Conservation (phyloP, 805 yeast genomes). For the Metschnikowia baotianmanensis region DNA sequence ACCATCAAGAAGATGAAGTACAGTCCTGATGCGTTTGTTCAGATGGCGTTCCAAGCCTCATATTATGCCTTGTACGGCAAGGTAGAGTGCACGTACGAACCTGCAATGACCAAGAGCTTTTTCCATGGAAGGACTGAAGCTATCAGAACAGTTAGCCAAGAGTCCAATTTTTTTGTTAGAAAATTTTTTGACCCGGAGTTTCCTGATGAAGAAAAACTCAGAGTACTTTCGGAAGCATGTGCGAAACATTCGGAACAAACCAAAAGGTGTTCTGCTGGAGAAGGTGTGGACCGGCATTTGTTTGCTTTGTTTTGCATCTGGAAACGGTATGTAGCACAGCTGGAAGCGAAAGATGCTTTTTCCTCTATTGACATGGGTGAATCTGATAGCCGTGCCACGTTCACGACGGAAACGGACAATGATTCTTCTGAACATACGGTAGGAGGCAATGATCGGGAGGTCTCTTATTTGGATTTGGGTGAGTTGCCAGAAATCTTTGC, state of each 20-base stretch:
- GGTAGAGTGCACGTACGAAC: conserved; percentile 92
- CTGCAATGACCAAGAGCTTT: conserved; percentile 90
- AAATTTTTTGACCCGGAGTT: conserved; percentile 72
- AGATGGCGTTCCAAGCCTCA: conserved; percentile 91
- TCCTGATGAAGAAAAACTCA: conserved; percentile 56
- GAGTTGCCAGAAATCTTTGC: conserved; percentile 73
- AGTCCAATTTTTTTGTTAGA: conserved; percentile 78
- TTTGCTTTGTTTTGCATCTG: conserved; percentile 86
- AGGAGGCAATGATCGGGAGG: conserved; percentile 21
- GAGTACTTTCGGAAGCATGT: conserved; percentile 67
- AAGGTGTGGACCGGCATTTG: conserved; percentile 90
- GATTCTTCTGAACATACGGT: conserved; percentile 32
- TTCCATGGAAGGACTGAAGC: conserved; percentile 94
- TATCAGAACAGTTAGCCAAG: conserved; percentile 76
- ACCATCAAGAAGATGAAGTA: conserved; percentile 79
- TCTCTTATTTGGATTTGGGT: conserved; percentile 20
- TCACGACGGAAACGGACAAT: conserved; percentile 11
- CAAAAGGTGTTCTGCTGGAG: conserved; percentile 65
- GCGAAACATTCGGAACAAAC: conserved; percentile 65
- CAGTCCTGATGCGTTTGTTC: conserved; percentile 93
- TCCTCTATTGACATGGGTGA: conserved; percentile 10
- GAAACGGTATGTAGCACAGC: conserved; percentile 56
- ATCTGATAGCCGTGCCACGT: conserved; percentile 11
- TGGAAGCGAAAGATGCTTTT: conserved; percentile 7
- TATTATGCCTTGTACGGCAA: conserved; percentile 90